Evolutionary conservation across 23 red algal species (phyloP).

Genomic region (Gracilaria gracilis): DNA sequence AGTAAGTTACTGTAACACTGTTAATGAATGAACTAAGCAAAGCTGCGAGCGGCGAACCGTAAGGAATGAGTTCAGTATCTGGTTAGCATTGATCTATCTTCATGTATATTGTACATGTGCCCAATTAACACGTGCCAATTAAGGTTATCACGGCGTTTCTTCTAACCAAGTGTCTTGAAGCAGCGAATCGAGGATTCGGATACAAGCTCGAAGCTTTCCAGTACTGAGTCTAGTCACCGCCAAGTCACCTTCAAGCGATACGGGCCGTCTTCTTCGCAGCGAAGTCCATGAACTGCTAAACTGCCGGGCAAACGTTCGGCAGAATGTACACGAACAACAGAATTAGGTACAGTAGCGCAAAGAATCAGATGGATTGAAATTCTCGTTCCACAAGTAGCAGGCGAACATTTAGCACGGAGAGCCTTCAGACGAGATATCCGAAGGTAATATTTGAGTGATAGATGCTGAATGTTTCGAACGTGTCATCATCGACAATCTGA

Average conservation of each 20-base stretch:
- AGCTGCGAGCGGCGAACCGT: neutral
- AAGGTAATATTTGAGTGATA: conserved; percentile 9
- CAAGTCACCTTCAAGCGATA: too few relatives aligned
- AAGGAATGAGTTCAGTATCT: neutral
- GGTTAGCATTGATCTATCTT: neutral
- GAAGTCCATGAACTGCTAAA: too few relatives aligned
- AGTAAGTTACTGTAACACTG: too few relatives aligned
- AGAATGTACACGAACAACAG: too few relatives aligned
- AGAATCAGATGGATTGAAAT: too few relatives aligned
- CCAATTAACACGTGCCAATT: too few relatives aligned
- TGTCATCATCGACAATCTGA: conserved; percentile 19
- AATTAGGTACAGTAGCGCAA: too few relatives aligned
- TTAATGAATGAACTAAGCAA: neutral
- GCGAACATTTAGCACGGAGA: neutral
- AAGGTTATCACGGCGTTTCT: too few relatives aligned
- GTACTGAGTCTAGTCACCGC: too few relatives aligned
- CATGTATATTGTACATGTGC: neutral
- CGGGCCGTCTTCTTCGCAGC: too few relatives aligned
- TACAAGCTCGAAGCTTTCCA: too few relatives aligned
- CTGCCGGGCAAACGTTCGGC: too few relatives aligned
- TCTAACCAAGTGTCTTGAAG: neutral
- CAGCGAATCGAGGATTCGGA: neutral
- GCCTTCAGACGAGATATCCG: conserved; percentile 25
- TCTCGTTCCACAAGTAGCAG: neutral
- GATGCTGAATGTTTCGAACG: conserved; percentile 39